Evolutionary conservation across 192 early-diverging fungal genomes (phyloP), one percentile per base, ranked within the genome.

Genomic region (Linnemannia elongata): DNA sequence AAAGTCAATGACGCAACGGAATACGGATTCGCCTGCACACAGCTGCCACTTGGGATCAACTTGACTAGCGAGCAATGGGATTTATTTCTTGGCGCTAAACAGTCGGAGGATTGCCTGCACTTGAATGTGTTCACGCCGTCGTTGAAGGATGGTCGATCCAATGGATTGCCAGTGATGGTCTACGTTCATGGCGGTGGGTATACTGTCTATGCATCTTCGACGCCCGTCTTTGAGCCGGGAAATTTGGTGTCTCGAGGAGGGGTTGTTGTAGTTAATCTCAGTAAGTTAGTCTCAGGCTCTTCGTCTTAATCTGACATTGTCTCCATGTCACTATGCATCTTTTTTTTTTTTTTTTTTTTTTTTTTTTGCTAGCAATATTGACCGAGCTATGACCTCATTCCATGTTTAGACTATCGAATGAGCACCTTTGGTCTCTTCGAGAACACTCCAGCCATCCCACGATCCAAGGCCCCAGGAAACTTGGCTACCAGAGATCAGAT

Each of bases 81-180:
- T 4, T 52, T 55, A 24, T 13, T 8, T 9, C 1, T 69, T 3
- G 83, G 77, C 1, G 74, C 77, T 5, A 9, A 42, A 8, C 17
- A 74, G 24, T 79, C 77, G 5, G 87, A 88, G 70, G 87, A 88
- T 44, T 85, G 87, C 33, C 63, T 88, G 24, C 84, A 80, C 22
- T 68, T 88, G 52, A 88, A 88, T 27, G 87, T 88, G 7, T 85
- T 70, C 33, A 88, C 87, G 33, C 76, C 80, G 1, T 55, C 47
- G 4, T n/a, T 88, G 36, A 85, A 85, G 60, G 22, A 35, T 0
- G 41, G 73, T 7, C 9, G 36, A 8, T 30, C n/a, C 24, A 71
- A 69, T 20, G 87, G 83, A n/a, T 36, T 82, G 22, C 75, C 82
- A 17, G 80, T 80, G 33, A 88, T 83, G 84, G 78, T 86, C 10